These are phyloP conservation scores for Ceratobasidium sp. DNA, from an alignment of 1,284 basidiomycete species.

Conservation along the genomic window DNA sequence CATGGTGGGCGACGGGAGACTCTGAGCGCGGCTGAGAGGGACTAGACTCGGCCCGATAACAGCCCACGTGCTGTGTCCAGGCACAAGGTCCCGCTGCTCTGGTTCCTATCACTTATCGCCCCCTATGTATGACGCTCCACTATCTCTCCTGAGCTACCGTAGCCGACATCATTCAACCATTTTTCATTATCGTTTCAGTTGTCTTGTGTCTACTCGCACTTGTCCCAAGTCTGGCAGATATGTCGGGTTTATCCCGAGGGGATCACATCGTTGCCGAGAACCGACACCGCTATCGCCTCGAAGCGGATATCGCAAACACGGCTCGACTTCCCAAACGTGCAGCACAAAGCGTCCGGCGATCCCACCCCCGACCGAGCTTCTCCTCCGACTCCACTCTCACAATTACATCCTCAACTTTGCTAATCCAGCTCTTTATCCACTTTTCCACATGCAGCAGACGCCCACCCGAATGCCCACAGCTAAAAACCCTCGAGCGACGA, in stretches of 20 bases:
- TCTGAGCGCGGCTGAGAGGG: neutral
- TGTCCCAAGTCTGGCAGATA: no score
- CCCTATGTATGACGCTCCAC: neutral
- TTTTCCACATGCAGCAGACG: neutral
- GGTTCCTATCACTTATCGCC: conserved; percentile 16
- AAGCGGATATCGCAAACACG: neutral
- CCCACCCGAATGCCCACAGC: neutral
- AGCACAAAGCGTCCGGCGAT: no score
- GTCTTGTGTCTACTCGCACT: neutral
- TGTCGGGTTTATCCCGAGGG: no score
- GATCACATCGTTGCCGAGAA: neutral
- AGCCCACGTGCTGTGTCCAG: conserved; percentile 33
- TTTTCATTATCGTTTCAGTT: neutral
- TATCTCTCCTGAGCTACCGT: neutral
- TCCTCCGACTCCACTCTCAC: neutral
- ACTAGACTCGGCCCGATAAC: conserved; percentile 41
- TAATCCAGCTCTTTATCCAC: no score
- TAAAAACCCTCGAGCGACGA: neutral
- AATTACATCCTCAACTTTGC: neutral
- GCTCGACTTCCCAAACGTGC: no score
- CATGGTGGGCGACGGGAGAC: conserved; percentile 18
- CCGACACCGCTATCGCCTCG: neutral
- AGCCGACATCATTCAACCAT: conserved; percentile 14
- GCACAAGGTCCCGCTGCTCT: conserved; percentile 18
- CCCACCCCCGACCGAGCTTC: no score